Conservation (phyloP, 768 basidiomycete genomes). For the Suillus subluteus region DNA sequence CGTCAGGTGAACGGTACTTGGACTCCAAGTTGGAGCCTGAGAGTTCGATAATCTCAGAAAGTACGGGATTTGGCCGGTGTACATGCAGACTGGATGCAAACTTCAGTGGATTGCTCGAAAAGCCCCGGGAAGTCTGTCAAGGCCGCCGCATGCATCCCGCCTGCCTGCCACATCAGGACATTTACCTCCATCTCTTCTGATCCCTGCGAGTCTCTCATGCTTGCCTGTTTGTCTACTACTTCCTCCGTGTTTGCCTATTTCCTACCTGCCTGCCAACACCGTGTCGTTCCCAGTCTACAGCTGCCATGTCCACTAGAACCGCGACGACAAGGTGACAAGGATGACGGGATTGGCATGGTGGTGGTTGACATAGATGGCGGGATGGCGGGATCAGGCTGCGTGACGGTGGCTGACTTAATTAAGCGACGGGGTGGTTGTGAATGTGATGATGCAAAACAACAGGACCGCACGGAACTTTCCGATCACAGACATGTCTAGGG, state of each 20-base stretch:
- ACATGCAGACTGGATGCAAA: not conserved
- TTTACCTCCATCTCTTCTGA: not conserved
- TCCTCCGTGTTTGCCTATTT: not conserved
- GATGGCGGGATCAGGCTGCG: too few species aligned
- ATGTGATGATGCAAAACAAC: not conserved
- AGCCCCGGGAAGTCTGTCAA: not conserved
- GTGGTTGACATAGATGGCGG: not conserved
- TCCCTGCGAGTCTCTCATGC: not conserved
- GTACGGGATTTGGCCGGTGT: not conserved
- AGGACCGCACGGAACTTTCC: not conserved
- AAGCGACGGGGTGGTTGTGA: not conserved
- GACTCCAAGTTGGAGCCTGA: not conserved
- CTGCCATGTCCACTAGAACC: not conserved
- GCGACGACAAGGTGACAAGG: too few species aligned
- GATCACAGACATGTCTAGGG: not conserved
- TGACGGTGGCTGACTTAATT: not conserved
- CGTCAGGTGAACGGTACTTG: not conserved
- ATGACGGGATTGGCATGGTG: not conserved
- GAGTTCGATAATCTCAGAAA: not conserved
- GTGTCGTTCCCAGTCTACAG: not conserved
- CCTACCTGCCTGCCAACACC: not conserved
- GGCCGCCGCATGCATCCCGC: not conserved
- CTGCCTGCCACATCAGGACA: not conserved
- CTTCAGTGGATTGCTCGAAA: not conserved
- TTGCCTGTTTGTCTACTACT: not conserved